Evolutionary conservation across 2,329 filamentous ascomycete genomes (phyloP).

Genomic region (Diaporthe eres): DNA sequence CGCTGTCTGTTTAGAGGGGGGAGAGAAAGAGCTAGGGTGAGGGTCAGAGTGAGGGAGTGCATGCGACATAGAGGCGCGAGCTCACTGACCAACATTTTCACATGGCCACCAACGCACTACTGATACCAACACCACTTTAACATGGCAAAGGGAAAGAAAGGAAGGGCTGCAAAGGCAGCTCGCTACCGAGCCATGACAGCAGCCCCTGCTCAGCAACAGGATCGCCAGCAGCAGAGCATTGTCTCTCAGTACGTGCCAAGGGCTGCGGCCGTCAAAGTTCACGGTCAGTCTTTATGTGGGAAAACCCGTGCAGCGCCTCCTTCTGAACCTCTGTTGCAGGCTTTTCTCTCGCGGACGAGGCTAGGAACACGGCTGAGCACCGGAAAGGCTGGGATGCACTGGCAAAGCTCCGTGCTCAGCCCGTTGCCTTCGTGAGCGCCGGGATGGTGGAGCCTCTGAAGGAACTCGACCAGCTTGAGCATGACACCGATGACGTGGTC

Average conservation of each 20-base stretch:
- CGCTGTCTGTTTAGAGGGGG: neutral
- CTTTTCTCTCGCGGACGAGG: conserved; percentile 63
- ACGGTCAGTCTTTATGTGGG: conserved; percentile 37
- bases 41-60: neutral
- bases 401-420: conserved; percentile 61
- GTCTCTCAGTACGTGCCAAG: conserved; percentile 38
- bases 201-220: conserved; percentile 2
- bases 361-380: conserved; percentile 64
- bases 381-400: conserved; percentile 56
- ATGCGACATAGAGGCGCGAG: neutral
- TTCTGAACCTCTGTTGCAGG: conserved; percentile 52
- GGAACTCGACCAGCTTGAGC: conserved; percentile 50
- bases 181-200: conserved; percentile 38
- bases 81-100: neutral
- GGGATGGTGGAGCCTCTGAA: conserved; percentile 66
- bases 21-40: neutral
- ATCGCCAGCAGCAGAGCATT: conserved; percentile 24
- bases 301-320: conserved; percentile 48
- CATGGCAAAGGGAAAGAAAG: conserved; percentile 47
- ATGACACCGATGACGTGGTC: neutral
- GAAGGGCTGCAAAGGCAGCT: conserved; percentile 43
- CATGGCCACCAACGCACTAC: conserved; percentile 9
- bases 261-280: conserved; percentile 15
- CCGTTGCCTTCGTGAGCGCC: conserved; percentile 68
- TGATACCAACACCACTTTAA: neutral